Evolutionary conservation across 208 protist genomes (phyloP).

Genomic region (Novymonas esmeraldas): DNA sequence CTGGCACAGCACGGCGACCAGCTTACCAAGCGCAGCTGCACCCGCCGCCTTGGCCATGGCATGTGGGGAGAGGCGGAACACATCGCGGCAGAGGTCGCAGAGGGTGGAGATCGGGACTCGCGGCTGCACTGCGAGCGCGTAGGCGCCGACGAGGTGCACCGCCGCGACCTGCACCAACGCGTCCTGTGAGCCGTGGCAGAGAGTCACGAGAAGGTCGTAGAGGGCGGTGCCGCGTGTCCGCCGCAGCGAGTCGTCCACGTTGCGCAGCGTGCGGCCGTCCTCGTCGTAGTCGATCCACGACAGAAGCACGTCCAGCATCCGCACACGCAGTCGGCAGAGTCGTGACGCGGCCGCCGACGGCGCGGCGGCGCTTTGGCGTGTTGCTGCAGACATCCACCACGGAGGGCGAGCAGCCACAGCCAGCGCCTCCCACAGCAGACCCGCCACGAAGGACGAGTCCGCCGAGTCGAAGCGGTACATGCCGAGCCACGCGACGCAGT

Average conservation of each 20-base stretch:
- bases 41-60: constrained; percentile 86
- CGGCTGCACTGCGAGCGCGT: constrained; percentile 44
- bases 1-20: constrained; percentile 26
- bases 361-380: background rate
- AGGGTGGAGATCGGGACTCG: constrained; percentile 50
- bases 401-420: background rate
- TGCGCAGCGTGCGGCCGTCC: constrained; percentile 65
- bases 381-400: constrained; percentile 2
- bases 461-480: constrained; percentile 80
- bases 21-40: constrained; percentile 52
- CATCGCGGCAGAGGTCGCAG: constrained; percentile 63
- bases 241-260: constrained; percentile 56
- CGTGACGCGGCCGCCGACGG: background rate
- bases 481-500: constrained; percentile 59
- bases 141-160: constrained; percentile 67
- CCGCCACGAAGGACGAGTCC: constrained; percentile 43
- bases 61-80: constrained; percentile 63
- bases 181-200: constrained; percentile 39
- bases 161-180: constrained; percentile 68
- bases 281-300: constrained; percentile 77
- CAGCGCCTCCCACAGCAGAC: constrained; percentile 20
- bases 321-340: constrained; percentile 42
- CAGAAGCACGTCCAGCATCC: constrained; percentile 81
- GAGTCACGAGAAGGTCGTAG: constrained; percentile 42
- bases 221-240: constrained; percentile 28